Base-by-base conservation (phyloP, 805 yeast species). In the Candida argentea region DNA sequence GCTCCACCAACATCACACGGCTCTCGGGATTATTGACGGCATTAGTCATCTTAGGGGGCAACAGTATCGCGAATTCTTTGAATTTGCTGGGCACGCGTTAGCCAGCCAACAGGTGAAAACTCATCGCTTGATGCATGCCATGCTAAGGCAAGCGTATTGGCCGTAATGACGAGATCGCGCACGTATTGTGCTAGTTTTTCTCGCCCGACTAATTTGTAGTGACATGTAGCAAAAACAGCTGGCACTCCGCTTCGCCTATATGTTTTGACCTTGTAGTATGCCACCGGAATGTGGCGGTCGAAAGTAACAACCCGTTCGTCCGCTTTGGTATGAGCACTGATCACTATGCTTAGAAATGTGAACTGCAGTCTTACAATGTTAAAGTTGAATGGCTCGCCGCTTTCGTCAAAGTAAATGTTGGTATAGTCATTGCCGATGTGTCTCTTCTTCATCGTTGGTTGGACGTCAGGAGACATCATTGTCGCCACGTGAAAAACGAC, bases 361-460 rank as follows among this genome's bases (percentile, higher is more conserved):
- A 85, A 85, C 52, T 85, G 94, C 8, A 85, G 71, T 48, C 70
- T 67, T 36, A 84, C 71, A 24, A 73, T 51, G 41, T 79, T 79
- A 57, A 82, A 79, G 35, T 77, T 72, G 52, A 81, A 82, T 3
- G 73, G 70, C 4, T 52, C 50, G 5, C 62, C 66, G 2, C 85
- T 73, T 41, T 85, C 94, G 43, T 85, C 83, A 57, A 76, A 86
- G 47, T 68, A 85, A 14, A 85, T 72, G 44, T 78, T 81, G 32
- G 85, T 91, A 48, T 73, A 76, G 46, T 84, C 70, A 54, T 85
- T 85, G 5, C 95, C 95, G 37, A 85, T 79, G 47, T 85, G 95
- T 31, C 86, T 57, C 51, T 85, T 85, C 52, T 84, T 85, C 48
- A 65, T 46, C 10, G 21, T 27, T 14, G 18, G 22, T 3, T 35